Conservation (phyloP, 2,329 filamentous ascomycete genomes). For the Diaporthe velutina region DNA sequence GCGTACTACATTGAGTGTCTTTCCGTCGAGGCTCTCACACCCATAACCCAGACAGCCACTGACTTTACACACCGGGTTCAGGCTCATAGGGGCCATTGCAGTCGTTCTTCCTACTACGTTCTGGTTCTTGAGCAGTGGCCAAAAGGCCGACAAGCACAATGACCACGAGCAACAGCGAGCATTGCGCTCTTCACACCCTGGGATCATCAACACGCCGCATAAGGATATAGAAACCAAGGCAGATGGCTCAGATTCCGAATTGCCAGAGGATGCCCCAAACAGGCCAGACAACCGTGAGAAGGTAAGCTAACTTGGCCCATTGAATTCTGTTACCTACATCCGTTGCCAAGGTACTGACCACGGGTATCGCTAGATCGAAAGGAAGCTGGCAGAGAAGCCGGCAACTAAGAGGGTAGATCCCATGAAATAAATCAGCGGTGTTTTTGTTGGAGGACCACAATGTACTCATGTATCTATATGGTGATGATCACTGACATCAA, state of each 20-base stretch:
- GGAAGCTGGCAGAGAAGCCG: constrained; percentile 45
- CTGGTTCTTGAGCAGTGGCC: constrained; percentile 10
- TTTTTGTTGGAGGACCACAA: background rate
- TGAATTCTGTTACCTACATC: background rate
- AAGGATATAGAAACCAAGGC: constrained; percentile 23
- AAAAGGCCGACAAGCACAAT: constrained; percentile 17
- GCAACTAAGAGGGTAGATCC: constrained; percentile 40
- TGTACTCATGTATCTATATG: background rate
- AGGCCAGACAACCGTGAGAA: constrained; percentile 35
- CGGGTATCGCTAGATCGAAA: constrained; percentile 42
- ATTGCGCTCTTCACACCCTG: constrained; percentile 2
- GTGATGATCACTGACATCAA: background rate
- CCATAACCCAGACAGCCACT: background rate
- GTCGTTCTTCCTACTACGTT: background rate
- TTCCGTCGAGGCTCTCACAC: background rate
- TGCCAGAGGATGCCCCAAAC: constrained; percentile 23
- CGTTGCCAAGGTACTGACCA: constrained; percentile 8
- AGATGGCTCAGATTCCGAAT: constrained; percentile 16
- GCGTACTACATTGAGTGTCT: too few species aligned
- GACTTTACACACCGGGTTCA: background rate
- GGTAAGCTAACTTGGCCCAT: background rate
- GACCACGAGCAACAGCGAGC: constrained; percentile 16
- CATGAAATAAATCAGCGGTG: background rate
- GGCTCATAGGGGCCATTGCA: constrained; percentile 10
- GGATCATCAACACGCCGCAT: background rate